Evolutionary conservation across 768 basidiomycete genomes (phyloP).

Genomic region (Boletus fagicola): DNA sequence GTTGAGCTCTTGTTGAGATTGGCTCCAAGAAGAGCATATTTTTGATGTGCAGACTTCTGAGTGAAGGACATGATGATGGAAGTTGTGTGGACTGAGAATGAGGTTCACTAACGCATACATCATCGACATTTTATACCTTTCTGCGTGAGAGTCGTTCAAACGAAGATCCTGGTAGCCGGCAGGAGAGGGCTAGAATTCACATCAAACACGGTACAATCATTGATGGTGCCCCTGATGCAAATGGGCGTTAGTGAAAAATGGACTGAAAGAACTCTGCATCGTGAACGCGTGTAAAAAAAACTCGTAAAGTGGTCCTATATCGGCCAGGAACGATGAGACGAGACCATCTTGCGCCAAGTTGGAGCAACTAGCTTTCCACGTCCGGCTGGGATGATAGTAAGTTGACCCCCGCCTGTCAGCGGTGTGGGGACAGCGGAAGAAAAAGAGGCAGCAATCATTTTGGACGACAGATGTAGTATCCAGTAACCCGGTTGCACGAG

Average conservation of each 20-base stretch:
- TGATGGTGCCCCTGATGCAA: conserved; percentile 1
- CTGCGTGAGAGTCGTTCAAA: background rate
- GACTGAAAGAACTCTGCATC: conserved; percentile 3
- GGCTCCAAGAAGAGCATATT: background rate
- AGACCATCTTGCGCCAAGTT: background rate
- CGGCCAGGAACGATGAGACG: background rate
- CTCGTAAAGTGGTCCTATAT: background rate
- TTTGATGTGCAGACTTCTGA: conserved; percentile 11
- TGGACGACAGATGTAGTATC: background rate
- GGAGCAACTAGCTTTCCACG: background rate
- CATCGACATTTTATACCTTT: conserved; percentile 15
- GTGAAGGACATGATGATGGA: conserved; percentile 21
- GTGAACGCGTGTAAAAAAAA: conserved; percentile 1
- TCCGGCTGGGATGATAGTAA: background rate
- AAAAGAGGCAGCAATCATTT: background rate
- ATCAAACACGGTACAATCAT: conserved; percentile 13
- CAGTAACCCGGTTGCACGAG: background rate
- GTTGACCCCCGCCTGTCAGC: background rate
- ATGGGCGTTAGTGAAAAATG: conserved; percentile 7
- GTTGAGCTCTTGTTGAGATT: background rate
- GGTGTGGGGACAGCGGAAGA: background rate
- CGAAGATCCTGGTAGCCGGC: background rate
- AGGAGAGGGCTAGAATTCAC: background rate
- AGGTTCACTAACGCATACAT: background rate
- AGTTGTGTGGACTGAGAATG: background rate